phyloP scores from a whole-genome alignment of 75 land plant species.

The Adiantum capillusveneris region DNA sequence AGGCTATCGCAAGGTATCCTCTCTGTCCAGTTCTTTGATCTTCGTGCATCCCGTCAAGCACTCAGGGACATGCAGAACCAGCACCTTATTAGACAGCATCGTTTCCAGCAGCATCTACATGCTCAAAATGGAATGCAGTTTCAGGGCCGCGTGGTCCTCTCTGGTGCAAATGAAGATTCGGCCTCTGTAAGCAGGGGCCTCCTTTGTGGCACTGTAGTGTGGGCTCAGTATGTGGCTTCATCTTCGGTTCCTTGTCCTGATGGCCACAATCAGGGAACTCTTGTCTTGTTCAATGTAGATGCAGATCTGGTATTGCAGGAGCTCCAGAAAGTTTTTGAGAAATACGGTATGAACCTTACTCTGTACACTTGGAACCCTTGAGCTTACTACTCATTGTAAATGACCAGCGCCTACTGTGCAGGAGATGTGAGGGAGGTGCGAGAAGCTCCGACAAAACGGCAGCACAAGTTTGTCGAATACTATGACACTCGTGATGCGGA shows the following conservation, averaged over 20 bases:
- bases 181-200: conserved; percentile 17
- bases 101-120: conserved; percentile 2
- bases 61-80: conserved; percentile 60
- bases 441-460: conserved; percentile 29
- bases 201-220: conserved; percentile 16
- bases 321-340: conserved; percentile 13
- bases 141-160: too few relatives aligned
- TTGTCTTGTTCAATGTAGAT: conserved; percentile 39
- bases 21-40: conserved; percentile 73
- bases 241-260: conserved; percentile 6
- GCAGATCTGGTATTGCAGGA: conserved; percentile 9
- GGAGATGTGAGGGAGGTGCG: conserved; percentile 36
- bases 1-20: conserved; percentile 14
- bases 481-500: conserved; percentile 34
- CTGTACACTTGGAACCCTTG: too few relatives aligned
- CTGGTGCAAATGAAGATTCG: too few relatives aligned
- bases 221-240: conserved; percentile 30
- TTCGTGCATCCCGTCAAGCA: conserved; percentile 57
- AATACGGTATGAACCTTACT: conserved; percentile 12
- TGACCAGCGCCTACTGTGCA: conserved; percentile 4
- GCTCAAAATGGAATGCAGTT: not conserved
- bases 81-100: conserved; percentile 35
- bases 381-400: too few relatives aligned
- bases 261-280: conserved; percentile 35
- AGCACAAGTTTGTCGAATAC: conserved; percentile 38